These are phyloP conservation scores for Hemisphaericaspora xylofermentans DNA, from an alignment of 1,139 yeast species.

Conservation along the genomic window DNA sequence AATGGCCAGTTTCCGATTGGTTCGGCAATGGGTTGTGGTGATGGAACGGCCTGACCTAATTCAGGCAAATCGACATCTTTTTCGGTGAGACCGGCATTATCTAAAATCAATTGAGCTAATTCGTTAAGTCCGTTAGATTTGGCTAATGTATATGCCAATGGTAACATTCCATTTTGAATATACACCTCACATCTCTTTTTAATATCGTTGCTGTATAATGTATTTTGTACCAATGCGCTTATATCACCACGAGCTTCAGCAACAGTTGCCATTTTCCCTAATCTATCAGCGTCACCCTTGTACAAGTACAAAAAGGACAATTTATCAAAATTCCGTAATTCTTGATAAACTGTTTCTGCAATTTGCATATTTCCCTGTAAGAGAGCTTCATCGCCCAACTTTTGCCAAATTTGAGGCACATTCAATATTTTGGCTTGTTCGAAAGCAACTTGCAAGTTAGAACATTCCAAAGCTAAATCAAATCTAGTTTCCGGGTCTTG, in stretches of 20 bases:
- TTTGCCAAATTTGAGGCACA: constrained; percentile 71
- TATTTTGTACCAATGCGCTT: constrained; percentile 78
- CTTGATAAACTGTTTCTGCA: constrained; percentile 88
- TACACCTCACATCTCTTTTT: constrained; percentile 75
- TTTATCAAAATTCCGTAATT: constrained; percentile 81
- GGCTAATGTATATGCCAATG: constrained; percentile 93
- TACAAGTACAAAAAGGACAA: constrained; percentile 82
- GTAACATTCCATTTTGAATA: constrained; percentile 75
- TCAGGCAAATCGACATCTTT: constrained; percentile 69
- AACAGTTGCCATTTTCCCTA: constrained; percentile 82
- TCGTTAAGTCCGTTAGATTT: constrained; percentile 80
- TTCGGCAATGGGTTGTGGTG: constrained; percentile 49
- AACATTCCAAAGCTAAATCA: constrained; percentile 92
- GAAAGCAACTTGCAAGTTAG: constrained; percentile 83
- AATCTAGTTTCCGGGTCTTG: constrained; percentile 95
- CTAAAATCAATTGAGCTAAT: constrained; percentile 68
- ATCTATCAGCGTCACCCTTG: constrained; percentile 75
- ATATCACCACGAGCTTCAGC: constrained; percentile 87
- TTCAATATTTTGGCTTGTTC: constrained; percentile 76
- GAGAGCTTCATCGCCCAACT: constrained; percentile 82
- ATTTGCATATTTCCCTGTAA: constrained; percentile 84
- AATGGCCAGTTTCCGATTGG: constrained; percentile 77
- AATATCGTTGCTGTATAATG: constrained; percentile 73
- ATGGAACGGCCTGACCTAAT: constrained; percentile 37
- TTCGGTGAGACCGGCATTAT: constrained; percentile 66